Evolutionary conservation across 2,329 filamentous ascomycete species (phyloP).

Genomic region (Cadophora malorum): DNA sequence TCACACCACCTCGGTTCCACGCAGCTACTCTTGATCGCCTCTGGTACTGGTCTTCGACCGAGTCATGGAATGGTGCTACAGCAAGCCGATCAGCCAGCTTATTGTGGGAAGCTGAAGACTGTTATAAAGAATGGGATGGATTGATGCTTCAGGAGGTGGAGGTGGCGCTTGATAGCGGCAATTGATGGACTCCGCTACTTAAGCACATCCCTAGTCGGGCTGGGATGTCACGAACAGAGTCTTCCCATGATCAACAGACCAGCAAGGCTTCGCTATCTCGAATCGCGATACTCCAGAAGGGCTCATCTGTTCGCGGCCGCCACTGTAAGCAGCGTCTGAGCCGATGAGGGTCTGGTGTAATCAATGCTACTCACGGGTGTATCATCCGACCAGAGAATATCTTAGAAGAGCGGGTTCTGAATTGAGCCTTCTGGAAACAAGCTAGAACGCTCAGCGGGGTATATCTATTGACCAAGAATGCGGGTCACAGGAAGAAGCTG

Average conservation of each 20-base stretch:
- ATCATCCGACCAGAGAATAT: neutral
- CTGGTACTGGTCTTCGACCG: neutral
- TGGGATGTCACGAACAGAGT: too few species aligned
- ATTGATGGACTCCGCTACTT: neutral
- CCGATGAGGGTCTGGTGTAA: too few species aligned
- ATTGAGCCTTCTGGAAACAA: conserved; percentile 7
- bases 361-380: too few species aligned
- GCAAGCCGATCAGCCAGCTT: neutral
- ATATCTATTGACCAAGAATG: neutral
- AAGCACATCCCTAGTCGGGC: conserved; percentile 1
- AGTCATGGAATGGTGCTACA: neutral
- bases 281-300: too few species aligned
- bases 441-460: conserved; percentile 7
- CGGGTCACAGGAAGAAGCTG: neutral
- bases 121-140: neutral
- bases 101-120: neutral
- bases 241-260: too few species aligned
- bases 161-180: neutral
- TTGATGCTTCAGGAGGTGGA: neutral
- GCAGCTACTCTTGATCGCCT: neutral
- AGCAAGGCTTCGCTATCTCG: neutral
- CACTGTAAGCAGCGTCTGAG: neutral
- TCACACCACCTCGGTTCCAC: neutral
- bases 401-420: too few species aligned
- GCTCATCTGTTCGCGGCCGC: too few species aligned